A percentile compares a stretch with the other conserved stretches of the same genome.
phyloP scores from a whole-genome alignment of 768 basidiomycete genomes.

The Asterophora parasitica region DNA sequence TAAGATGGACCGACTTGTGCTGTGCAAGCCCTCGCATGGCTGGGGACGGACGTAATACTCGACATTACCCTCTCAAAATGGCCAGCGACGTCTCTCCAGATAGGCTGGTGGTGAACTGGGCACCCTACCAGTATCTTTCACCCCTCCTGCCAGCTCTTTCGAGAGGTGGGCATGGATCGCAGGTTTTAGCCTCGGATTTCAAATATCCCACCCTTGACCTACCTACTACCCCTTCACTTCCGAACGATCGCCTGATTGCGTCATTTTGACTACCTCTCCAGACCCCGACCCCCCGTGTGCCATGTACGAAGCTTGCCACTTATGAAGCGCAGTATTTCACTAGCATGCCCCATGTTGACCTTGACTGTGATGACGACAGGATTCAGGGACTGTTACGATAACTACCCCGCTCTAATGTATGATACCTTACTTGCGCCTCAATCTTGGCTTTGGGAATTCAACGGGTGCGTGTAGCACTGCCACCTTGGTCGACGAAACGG shows the following conservation, averaged over 20 bases:
- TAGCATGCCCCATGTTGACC: neutral
- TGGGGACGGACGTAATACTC: neutral
- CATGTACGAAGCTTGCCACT: neutral
- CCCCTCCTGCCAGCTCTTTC: no score
- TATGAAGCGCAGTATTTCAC: neutral
- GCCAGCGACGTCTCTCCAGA: neutral
- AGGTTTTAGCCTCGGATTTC: neutral
- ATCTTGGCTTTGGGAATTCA: constrained; percentile 68
- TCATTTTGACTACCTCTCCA: neutral
- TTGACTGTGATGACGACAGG: neutral
- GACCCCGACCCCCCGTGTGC: neutral
- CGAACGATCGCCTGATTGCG: neutral
- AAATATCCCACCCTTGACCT: neutral
- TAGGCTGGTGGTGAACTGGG: neutral
- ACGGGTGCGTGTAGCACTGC: constrained; percentile 76
- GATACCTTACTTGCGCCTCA: constrained; percentile 28
- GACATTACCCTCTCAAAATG: neutral
- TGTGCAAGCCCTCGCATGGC: neutral
- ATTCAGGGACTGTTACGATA: neutral
- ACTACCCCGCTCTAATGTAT: neutral
- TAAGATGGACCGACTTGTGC: neutral
- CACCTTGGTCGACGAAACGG: constrained; percentile 57
- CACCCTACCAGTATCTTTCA: no score
- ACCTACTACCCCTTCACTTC: neutral
- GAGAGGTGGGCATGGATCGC: neutral